Percentiles rank a stretch among this genome's conserved stretches.
Conservation (phyloP, 108 stramenopile genomes). For the Cyclotella cryptica region DNA sequence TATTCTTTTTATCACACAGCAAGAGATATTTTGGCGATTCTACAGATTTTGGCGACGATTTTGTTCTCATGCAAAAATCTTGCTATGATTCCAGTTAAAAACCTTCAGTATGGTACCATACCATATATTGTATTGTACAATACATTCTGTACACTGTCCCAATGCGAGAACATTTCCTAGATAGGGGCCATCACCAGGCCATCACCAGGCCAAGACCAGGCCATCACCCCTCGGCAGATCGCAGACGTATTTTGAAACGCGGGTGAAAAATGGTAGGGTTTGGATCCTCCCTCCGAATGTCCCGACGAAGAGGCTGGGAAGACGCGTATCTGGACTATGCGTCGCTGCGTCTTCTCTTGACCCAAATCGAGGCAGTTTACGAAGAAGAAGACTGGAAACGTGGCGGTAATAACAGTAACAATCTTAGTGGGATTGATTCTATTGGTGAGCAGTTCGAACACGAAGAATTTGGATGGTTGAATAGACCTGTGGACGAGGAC, state of each 20-base stretch:
- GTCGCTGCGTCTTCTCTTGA: constrained; percentile 42
- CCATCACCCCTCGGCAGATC: too few relatives aligned
- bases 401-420: background rate
- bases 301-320: constrained; percentile 57
- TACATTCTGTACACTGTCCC: too few relatives aligned
- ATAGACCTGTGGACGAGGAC: background rate
- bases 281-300: constrained; percentile 51
- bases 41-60: too few relatives aligned
- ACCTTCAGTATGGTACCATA: too few relatives aligned
- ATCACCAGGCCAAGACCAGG: too few relatives aligned
- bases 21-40: too few relatives aligned
- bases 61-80: too few relatives aligned
- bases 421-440: background rate
- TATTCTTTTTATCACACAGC: too few relatives aligned
- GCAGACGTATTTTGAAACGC: background rate
- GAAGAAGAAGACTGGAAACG: constrained; percentile 62
- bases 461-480: background rate
- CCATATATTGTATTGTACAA: too few relatives aligned
- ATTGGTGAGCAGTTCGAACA: background rate
- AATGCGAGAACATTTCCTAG: too few relatives aligned
- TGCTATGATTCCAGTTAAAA: too few relatives aligned
- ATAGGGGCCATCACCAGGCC: too few relatives aligned
- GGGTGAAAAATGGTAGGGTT: constrained; percentile 47
- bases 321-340: constrained; percentile 58
- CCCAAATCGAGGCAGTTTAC: constrained; percentile 72